Conservation (phyloP, 192 early-diverging fungal genomes). For the Rhizophagus clarus region DNA sequence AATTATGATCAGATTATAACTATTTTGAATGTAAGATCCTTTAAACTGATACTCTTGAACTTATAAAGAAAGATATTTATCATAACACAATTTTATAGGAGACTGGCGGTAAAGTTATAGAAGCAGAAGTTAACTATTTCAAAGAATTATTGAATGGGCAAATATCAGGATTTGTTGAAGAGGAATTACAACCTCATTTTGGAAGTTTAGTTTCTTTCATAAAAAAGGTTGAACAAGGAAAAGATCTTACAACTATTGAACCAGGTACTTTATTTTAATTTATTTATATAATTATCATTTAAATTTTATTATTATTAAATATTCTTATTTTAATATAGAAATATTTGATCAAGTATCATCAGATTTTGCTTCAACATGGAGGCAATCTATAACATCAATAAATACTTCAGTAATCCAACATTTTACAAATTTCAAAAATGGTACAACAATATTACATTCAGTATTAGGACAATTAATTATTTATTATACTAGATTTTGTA, state of each 20-base stretch:
- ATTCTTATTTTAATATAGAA: constrained; percentile 37
- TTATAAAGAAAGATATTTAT: neutral
- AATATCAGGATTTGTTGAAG: constrained; percentile 84
- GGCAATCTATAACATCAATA: constrained; percentile 69
- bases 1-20: constrained; percentile 89
- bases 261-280: constrained; percentile 36
- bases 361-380: constrained; percentile 84
- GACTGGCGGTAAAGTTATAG: constrained; percentile 47
- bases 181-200: constrained; percentile 82
- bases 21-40: constrained; percentile 67
- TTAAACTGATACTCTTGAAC: too few relatives aligned
- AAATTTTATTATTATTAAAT: neutral
- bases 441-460: constrained; percentile 87
- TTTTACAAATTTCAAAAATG: constrained; percentile 96
- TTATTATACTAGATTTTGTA: constrained; percentile 90
- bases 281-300: neutral
- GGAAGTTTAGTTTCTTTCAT: constrained; percentile 83
- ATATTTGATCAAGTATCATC: constrained; percentile 67
- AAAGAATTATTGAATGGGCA: constrained; percentile 60
- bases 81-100: constrained; percentile 40
- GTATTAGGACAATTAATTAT: constrained; percentile 87
- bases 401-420: constrained; percentile 86
- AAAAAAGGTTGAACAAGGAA: constrained; percentile 64
- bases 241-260: constrained; percentile 57
- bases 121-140: constrained; percentile 60